These are phyloP conservation scores for Fusarium anguioides DNA, from an alignment of 2,329 filamentous ascomycete species.

Conservation along the genomic window DNA sequence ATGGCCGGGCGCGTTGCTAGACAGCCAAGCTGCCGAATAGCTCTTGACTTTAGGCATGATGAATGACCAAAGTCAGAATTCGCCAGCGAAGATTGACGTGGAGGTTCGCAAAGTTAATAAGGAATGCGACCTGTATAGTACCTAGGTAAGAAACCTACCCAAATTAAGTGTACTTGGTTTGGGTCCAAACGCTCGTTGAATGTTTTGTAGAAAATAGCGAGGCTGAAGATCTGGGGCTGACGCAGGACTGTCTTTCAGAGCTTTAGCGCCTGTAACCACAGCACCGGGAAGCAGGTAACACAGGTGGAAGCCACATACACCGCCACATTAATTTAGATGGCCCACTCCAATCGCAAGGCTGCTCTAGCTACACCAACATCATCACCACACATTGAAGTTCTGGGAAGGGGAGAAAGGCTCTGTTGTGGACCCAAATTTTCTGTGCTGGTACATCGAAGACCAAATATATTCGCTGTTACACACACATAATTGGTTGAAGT, in stretches of 20 bases:
- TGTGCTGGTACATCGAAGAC: no score
- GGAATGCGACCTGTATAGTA: background rate
- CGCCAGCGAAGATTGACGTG: background rate
- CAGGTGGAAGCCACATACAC: slow-evolving; percentile 23
- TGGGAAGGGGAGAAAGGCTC: background rate
- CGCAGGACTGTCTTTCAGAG: slow-evolving; percentile 24
- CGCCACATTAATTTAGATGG: slow-evolving; percentile 9
- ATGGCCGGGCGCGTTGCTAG: slow-evolving; percentile 79
- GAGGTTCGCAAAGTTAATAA: slow-evolving; percentile 31
- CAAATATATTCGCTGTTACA: background rate
- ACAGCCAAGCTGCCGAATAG: slow-evolving; percentile 90
- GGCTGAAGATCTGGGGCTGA: slow-evolving; percentile 36
- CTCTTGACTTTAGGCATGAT: slow-evolving; percentile 86
- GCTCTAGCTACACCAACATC: slow-evolving; percentile 29
- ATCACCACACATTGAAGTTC: slow-evolving; percentile 12
- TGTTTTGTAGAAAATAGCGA: slow-evolving; percentile 34
- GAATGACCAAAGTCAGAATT: slow-evolving; percentile 12
- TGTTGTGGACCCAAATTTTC: background rate
- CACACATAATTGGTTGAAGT: background rate
- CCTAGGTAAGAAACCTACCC: no score
- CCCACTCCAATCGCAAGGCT: slow-evolving; percentile 27
- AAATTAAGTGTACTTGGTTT: background rate
- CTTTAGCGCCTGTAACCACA: slow-evolving; percentile 26
- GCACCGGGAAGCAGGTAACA: slow-evolving; percentile 11
- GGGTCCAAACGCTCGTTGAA: slow-evolving; percentile 4